Percentiles rank a stretch among this genome's conserved stretches.
phyloP scores from a whole-genome alignment of 2,329 filamentous ascomycete genomes.

The Aspergillus ochraceoroseus region DNA sequence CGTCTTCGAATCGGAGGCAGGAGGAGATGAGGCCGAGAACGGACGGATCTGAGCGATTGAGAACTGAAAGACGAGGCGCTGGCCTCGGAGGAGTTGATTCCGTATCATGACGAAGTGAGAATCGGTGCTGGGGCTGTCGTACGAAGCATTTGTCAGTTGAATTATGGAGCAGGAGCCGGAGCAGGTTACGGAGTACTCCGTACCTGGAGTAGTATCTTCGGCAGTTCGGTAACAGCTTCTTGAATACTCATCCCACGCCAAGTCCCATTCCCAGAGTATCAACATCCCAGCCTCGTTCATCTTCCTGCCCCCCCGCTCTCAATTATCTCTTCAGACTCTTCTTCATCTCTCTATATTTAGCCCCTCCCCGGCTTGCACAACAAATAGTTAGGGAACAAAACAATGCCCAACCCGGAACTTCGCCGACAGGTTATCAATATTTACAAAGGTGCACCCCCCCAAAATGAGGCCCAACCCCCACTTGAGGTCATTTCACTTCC shows the following conservation, averaged over 20 bases:
- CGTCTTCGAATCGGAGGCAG: slow-evolving; percentile 13
- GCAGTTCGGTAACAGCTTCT: no score
- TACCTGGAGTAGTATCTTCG: no score
- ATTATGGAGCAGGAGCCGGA: no score
- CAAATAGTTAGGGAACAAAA: slow-evolving; percentile 8
- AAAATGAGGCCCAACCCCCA: not conserved
- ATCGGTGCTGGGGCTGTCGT: slow-evolving; percentile 1
- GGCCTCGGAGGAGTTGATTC: slow-evolving; percentile 18
- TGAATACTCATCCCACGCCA: not conserved
- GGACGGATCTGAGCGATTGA: slow-evolving; percentile 12
- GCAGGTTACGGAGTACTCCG: no score
- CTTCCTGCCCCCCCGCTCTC: no score
- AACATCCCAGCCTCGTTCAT: no score
- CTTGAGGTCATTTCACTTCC: not conserved
- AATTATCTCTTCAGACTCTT: no score
- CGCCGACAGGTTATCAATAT: slow-evolving; percentile 74
- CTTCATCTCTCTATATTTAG: not conserved
- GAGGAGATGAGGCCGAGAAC: slow-evolving; percentile 23
- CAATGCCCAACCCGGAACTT: slow-evolving; percentile 53
- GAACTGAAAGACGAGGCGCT: slow-evolving; percentile 17
- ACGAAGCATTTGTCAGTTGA: no score
- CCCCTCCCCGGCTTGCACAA: not conserved
- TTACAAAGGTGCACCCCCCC: slow-evolving; percentile 68
- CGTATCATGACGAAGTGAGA: slow-evolving; percentile 21
- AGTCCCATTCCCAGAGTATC: not conserved